Conservation (phyloP, 108 stramenopile species). For the Nitzschia putrida region DNA sequence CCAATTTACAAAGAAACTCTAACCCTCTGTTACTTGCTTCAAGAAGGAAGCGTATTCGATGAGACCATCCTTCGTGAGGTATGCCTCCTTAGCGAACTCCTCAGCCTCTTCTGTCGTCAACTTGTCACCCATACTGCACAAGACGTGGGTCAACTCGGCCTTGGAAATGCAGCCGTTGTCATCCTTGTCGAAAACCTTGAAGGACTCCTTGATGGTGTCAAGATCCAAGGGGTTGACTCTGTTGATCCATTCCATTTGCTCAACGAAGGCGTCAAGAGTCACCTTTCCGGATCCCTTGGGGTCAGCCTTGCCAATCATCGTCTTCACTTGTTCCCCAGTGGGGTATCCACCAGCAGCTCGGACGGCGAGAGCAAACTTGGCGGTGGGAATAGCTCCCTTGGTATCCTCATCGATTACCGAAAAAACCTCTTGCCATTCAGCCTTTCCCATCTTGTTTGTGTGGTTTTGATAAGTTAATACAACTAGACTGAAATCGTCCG, state of each 20-base stretch:
- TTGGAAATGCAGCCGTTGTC: conserved; percentile 19
- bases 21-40: conserved; percentile 16
- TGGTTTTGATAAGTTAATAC: no score
- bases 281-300: conserved; percentile 8
- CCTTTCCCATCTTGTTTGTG: neutral
- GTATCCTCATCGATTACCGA: conserved; percentile 14
- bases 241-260: conserved; percentile 22
- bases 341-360: conserved; percentile 26
- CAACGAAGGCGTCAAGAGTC: conserved; percentile 1
- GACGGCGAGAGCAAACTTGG: conserved; percentile 10
- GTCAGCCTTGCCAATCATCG: conserved; percentile 17
- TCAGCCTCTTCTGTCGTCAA: conserved; percentile 25
- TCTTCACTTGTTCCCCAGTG: conserved; percentile 23
- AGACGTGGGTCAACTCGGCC: conserved; percentile 11
- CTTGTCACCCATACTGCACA: conserved; percentile 24
- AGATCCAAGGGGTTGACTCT: conserved; percentile 21
- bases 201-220: conserved; percentile 17
- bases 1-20: neutral
- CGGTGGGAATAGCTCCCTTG: conserved; percentile 14
- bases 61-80: conserved; percentile 12
- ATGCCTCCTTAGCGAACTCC: conserved; percentile 25
- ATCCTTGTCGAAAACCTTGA: conserved; percentile 37
- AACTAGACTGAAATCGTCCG: no score
- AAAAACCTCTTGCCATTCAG: conserved; percentile 26
- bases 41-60: conserved; percentile 23